Base-by-base conservation (phyloP, 495 filamentous ascomycete genomes). In the Aspergillus baeticus region DNA sequence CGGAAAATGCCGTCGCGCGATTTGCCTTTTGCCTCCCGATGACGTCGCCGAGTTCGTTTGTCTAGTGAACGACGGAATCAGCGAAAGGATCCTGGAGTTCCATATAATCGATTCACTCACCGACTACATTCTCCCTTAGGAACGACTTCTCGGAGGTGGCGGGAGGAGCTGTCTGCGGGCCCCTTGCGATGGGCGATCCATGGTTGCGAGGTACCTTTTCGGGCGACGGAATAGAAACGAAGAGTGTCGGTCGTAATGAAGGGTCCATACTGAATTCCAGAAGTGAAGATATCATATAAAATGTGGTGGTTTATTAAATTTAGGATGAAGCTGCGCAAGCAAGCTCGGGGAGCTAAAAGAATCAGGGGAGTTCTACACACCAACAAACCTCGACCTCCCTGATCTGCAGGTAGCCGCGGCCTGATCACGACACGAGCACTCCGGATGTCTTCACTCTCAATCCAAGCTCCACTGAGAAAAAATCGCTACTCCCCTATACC, bases 1-100 rank as follows among this genome's bases (percentile, higher is more conserved):
- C 71, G 69, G 7, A 77, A 53, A 23, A 68, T 67, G 11, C 60
- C 31, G 38, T 78, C 72, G 20, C 70, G 69, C 23, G 72, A 73
- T 60, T 74, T 76, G 63, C 58, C 67, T 41, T 69, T 64, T 47
- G 67, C 70, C 33, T 71, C 64, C 17, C 66, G 69, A 35, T 65
- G 64, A 31, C 60, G 61, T 20, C 55, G 50, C 29, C 59, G 64
- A 7, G 58, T n/a, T 17, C 51, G 63, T 22, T 65, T 66, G 10
- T 68, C 62, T 55, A 61, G 22, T 43, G 34, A 7, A 23, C 48
- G 34, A 56, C 44, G 44, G 58, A 51, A 26, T 70, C 61, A 45
- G 65, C 53, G 39, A 58, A 52, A n/a, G 62, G 49, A 51, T 58
- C 56, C 44, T 13, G 17, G 13, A 10, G 18, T 50, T 13, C 7